A percentile compares a stretch with the other conserved stretches of the same genome.
These are phyloP conservation scores for Candolleomyces eurysporus DNA, from an alignment of 768 basidiomycete species.

Conservation along the genomic window DNA sequence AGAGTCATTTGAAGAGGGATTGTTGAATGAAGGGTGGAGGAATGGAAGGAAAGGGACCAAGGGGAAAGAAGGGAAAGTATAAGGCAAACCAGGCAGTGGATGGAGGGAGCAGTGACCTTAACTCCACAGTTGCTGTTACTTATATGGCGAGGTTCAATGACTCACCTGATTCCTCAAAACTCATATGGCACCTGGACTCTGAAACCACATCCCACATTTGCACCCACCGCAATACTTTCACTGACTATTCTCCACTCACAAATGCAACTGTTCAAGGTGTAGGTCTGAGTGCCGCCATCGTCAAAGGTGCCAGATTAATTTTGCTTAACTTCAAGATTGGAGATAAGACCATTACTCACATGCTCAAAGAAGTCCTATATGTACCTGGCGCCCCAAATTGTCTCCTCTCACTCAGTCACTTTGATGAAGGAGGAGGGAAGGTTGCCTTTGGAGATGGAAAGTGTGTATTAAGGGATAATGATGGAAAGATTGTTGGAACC, in stretches of 20 bases:
- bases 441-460: constrained; percentile 13
- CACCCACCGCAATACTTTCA: constrained; percentile 16
- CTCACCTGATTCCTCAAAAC: constrained; percentile 10
- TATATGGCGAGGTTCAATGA: constrained; percentile 5
- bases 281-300: constrained; percentile 7
- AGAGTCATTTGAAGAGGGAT: constrained; percentile 27
- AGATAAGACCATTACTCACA: constrained; percentile 14
- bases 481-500: constrained; percentile 10
- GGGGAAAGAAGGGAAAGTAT: constrained; percentile 3
- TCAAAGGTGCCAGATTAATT: constrained; percentile 16
- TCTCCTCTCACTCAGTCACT: constrained; percentile 17
- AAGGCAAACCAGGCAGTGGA: background rate
- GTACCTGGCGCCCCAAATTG: constrained; percentile 20
- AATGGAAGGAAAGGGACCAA: constrained; percentile 31
- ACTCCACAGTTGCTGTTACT: background rate
- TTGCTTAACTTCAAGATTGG: constrained; percentile 15
- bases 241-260: constrained; percentile 10
- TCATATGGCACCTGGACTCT: constrained; percentile 22
- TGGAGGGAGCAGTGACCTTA: background rate
- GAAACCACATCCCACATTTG: constrained; percentile 26
- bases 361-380: constrained; percentile 16
- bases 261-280: constrained; percentile 16
- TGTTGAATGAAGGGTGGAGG: constrained; percentile 39
- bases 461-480: constrained; percentile 13
- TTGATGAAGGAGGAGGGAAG: constrained; percentile 17